phyloP scores from a whole-genome alignment of 202 grass and related monocot genomes.

The Dendrocalamus latiflorus region DNA sequence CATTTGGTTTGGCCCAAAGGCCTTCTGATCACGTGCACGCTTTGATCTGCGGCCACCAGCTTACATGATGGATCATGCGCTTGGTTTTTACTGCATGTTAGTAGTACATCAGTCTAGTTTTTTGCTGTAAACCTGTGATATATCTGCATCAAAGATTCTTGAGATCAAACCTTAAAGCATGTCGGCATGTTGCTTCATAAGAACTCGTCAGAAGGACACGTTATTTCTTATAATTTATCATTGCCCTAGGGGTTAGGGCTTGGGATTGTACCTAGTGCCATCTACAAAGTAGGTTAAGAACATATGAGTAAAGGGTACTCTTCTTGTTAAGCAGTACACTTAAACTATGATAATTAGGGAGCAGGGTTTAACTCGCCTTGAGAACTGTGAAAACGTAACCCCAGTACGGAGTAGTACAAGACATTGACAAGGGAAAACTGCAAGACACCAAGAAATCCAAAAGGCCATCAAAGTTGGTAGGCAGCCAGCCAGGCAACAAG shows the following conservation, averaged over 20 bases:
- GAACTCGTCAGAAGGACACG: no score
- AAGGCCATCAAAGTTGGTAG: not conserved
- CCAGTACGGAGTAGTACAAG: not conserved
- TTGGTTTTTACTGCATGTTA: not conserved
- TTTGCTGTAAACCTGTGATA: not conserved
- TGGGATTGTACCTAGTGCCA: not conserved
- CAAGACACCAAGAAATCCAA: conserved; percentile 16
- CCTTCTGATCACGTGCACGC: no score
- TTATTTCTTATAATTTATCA: not conserved
- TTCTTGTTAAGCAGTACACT: not conserved
- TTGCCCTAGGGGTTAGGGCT: conserved; percentile 4
- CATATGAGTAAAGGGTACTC: conserved; percentile 30
- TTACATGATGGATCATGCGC: no score
- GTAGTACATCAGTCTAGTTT: not conserved
- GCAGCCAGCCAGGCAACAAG: not conserved
- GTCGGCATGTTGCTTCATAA: no score
- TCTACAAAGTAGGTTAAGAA: not conserved
- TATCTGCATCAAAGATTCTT: not conserved
- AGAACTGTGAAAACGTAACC: conserved; percentile 8
- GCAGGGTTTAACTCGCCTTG: not conserved
- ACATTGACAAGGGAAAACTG: not conserved
- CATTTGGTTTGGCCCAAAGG: no score
- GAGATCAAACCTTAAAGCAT: conserved; percentile 5
- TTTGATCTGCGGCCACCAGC: no score
- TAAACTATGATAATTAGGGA: not conserved